Evolutionary conservation across 31 red algal species (phyloP).

Genomic region (Pterothamnion heteromorphum): DNA sequence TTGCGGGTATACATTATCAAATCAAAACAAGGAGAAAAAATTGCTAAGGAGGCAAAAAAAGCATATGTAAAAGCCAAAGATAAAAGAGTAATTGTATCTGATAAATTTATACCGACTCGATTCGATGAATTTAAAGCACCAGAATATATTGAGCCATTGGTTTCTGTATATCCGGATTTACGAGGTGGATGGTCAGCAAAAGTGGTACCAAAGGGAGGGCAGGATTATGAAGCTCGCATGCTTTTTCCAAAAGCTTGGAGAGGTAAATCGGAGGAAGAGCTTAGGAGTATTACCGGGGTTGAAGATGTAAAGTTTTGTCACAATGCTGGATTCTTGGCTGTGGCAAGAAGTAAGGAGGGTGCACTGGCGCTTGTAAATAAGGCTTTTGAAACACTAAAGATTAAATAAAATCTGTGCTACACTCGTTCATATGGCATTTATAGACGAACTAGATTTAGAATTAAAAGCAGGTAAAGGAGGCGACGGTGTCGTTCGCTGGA

Average conservation of each 20-base stretch:
- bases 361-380: background rate
- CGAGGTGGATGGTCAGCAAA: background rate
- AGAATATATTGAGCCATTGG: background rate
- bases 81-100: background rate
- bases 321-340: background rate
- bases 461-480: background rate
- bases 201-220: background rate
- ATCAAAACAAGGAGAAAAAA: background rate
- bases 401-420: background rate
- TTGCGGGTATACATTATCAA: background rate
- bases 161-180: background rate
- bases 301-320: background rate
- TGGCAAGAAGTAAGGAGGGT: background rate
- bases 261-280: background rate
- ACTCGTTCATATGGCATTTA: background rate
- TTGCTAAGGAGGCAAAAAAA: background rate
- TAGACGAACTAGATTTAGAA: background rate
- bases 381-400: background rate
- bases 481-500: background rate
- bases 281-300: background rate
- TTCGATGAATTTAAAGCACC: background rate
- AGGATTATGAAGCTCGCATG: background rate
- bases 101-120: background rate
- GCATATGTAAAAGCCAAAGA: background rate
- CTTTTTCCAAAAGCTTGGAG: background rate